These are phyloP conservation scores for Elsinoe fawcettii DNA, from an alignment of 2,329 filamentous ascomycete species.

Conservation along the genomic window DNA sequence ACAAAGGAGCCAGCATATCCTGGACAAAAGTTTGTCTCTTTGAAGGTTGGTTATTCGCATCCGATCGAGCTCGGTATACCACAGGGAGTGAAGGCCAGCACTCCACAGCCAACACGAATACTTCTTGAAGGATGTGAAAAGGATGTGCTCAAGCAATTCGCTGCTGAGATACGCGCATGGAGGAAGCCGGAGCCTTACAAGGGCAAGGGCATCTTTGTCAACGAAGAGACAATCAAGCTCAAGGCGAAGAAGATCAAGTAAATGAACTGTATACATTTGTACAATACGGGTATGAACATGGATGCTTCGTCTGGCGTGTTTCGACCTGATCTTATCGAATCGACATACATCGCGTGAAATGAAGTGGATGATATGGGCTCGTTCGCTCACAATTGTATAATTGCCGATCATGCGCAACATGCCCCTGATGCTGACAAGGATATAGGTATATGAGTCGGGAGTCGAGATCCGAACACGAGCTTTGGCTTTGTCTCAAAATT, in stretches of 20 bases:
- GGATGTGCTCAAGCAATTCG: slow-evolving; percentile 82
- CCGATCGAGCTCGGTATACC: slow-evolving; percentile 85
- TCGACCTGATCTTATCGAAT: too few species aligned
- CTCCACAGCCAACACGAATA: slow-evolving; percentile 84
- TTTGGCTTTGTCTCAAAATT: neutral
- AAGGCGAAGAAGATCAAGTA: slow-evolving; percentile 74
- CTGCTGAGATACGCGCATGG: slow-evolving; percentile 81
- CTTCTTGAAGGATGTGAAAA: slow-evolving; percentile 82
- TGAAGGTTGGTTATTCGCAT: slow-evolving; percentile 96
- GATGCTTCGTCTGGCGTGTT: too few species aligned
- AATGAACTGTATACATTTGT: neutral
- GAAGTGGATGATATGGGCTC: too few species aligned
- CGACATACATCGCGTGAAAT: too few species aligned
- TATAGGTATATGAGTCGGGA: neutral
- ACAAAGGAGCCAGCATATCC: slow-evolving; percentile 61
- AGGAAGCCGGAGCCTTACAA: slow-evolving; percentile 94
- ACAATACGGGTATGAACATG: neutral
- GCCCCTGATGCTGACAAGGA: neutral
- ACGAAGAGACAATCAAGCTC: slow-evolving; percentile 92
- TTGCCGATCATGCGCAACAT: too few species aligned
- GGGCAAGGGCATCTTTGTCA: slow-evolving; percentile 97
- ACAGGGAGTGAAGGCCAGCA: slow-evolving; percentile 72
- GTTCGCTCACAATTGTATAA: too few species aligned
- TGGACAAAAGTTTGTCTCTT: slow-evolving; percentile 78
- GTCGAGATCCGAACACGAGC: slow-evolving; percentile 2